Conservation (phyloP, 164 flowering plant species). For the Berberis vulgaris region DNA sequence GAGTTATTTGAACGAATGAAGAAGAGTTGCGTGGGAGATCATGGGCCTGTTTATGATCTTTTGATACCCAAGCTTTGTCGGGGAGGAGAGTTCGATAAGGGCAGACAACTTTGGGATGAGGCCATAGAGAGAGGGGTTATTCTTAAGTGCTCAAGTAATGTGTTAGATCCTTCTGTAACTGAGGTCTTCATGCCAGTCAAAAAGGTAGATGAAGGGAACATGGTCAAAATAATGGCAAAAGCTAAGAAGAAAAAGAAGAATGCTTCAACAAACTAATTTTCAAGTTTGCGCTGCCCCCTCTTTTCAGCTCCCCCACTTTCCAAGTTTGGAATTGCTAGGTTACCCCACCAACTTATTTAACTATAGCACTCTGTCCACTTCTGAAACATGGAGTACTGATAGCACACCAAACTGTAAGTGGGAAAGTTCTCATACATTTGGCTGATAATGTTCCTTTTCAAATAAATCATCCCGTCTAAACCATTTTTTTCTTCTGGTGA, state of each 20-base stretch:
- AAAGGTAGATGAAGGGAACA: conserved; percentile 22
- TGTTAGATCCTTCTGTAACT: conserved; percentile 51
- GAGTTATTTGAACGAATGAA: conserved; percentile 57
- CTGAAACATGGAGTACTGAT: too few relatives aligned
- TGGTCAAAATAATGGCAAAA: conserved; percentile 5
- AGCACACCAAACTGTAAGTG: too few relatives aligned
- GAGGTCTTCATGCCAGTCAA: conserved; percentile 43
- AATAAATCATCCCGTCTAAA: too few relatives aligned
- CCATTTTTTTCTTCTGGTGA: too few relatives aligned
- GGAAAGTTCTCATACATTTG: too few relatives aligned
- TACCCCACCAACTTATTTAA: too few relatives aligned
- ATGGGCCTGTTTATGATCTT: conserved; percentile 70
- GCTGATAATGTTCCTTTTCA: too few relatives aligned
- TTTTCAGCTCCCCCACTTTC: too few relatives aligned
- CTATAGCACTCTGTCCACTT: too few relatives aligned
- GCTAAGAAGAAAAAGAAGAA: conserved; percentile 5
- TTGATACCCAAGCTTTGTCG: conserved; percentile 67
- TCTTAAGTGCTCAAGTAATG: conserved; percentile 41
- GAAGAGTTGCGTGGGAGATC: conserved; percentile 35
- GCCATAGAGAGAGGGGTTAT: conserved; percentile 40
- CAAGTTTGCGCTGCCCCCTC: too few relatives aligned
- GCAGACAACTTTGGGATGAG: conserved; percentile 71
- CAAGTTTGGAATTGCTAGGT: too few relatives aligned
- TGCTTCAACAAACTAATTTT: neutral
- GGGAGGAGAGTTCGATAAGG: conserved; percentile 61